A percentile compares a stretch with the other conserved stretches of the same genome.
phyloP scores from a whole-genome alignment of 257 asterid genomes.

The Solanum piurae region DNA sequence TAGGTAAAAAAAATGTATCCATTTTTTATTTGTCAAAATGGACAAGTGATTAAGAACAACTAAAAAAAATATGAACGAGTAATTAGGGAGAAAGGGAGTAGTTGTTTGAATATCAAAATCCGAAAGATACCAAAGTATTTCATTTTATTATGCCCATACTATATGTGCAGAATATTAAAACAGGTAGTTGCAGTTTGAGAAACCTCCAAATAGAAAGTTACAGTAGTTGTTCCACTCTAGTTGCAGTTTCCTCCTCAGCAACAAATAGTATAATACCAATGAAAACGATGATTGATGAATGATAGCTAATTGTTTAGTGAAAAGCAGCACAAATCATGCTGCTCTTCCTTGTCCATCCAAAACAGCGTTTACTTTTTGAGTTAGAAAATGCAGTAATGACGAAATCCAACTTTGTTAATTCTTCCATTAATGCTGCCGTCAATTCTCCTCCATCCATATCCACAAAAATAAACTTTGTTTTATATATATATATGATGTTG shows the following conservation, averaged over 20 bases:
- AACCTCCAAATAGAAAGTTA: neutral
- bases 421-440: slow-evolving; percentile 2
- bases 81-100: too few species aligned
- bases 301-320: neutral
- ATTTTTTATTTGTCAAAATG: too few species aligned
- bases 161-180: neutral
- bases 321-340: neutral
- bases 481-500: neutral
- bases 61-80: too few species aligned
- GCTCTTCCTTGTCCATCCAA: neutral
- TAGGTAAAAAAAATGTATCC: too few species aligned
- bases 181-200: neutral
- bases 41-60: too few species aligned
- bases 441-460: neutral
- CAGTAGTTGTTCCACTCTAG: neutral
- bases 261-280: neutral
- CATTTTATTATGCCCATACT: neutral
- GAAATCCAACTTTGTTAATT: neutral
- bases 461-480: neutral
- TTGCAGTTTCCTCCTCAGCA: neutral
- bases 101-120: too few species aligned
- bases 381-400: neutral
- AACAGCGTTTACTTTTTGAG: slow-evolving; percentile 5
- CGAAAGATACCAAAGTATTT: neutral
- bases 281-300: neutral